Base-by-base conservation (phyloP, 1,139 yeast species). In the Chernovozyma aurita region DNA sequence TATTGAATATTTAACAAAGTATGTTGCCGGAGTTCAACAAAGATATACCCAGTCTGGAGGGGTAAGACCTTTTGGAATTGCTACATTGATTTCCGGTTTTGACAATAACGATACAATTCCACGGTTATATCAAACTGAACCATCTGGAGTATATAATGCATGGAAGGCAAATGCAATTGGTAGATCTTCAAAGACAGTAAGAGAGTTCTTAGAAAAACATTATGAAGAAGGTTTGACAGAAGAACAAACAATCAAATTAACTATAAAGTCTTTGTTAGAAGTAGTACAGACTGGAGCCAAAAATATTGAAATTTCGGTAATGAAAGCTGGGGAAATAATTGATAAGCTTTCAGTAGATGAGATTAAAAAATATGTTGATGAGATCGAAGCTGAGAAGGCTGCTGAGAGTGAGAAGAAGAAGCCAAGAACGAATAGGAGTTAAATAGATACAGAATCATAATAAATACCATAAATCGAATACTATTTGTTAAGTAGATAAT, bases 141-240 rank as follows among this genome's bases (percentile, higher is more conserved):
- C 98, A 32, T 85, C 95, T 31, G 99, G 99, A 21, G 94, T 92
- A 46, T 92, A 84, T 58, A 87, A 95, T 38, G 95, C 97, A n/a
- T 92, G 98, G 98, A 87, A 90, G 61, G 97, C 98, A 16, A 94
- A 87, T 59, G 90, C 98, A 18, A 92, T 94, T 57, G 99, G 99
- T 39, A 80, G 96, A 56, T 85, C 95, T 42, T 78, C 95, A 43
- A 92, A 92, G 61, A 92, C 97, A 1, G 97, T 94, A 24, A 81
- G 95, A 49, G 98, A 94, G 60, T 85, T 90, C 51, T 74, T 92
- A 60, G 99, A 94, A 61, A 90, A 88, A 65, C 85, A 87, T 53
- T 90, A 85, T 63, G 76, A 74, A 50, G 88, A 82, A 39, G 87
- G 76, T 17, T 54, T 63, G 47, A 69, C 72, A 42, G 88, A 81